Conservation (phyloP, 176 grass and related monocot species). For the Olyra latifolia region DNA sequence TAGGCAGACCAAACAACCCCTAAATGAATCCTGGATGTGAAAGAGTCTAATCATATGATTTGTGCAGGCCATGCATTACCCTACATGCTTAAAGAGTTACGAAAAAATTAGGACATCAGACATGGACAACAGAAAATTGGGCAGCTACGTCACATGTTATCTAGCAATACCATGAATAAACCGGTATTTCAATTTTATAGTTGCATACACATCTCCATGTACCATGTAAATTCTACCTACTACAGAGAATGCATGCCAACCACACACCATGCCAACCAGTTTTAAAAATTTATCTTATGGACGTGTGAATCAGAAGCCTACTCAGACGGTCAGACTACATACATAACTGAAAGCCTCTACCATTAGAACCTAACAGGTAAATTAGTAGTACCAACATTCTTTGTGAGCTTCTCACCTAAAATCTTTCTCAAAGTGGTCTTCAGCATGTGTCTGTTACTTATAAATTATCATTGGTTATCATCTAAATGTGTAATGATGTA, state of each 20-base stretch:
- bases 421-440: neutral
- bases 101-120: neutral
- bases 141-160: neutral
- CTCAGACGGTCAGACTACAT: slow-evolving; percentile 5
- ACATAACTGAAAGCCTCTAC: neutral
- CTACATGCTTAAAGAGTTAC: neutral
- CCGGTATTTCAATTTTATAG: neutral
- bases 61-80: neutral
- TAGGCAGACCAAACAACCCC: neutral
- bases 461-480: neutral
- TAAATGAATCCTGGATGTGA: neutral
- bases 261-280: neutral
- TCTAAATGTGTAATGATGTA: neutral
- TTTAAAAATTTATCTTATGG: neutral
- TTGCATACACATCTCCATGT: neutral
- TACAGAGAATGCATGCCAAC: neutral
- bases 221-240: neutral
- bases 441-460: neutral
- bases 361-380: neutral
- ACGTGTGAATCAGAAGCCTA: neutral
- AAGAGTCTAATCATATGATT: neutral
- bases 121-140: neutral
- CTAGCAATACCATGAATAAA: neutral
- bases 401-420: slow-evolving; percentile 2
- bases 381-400: slow-evolving; percentile 1